These are phyloP conservation scores for Citrus hindsii DNA, from an alignment of 345 rosid genomes.

Conservation along the genomic window DNA sequence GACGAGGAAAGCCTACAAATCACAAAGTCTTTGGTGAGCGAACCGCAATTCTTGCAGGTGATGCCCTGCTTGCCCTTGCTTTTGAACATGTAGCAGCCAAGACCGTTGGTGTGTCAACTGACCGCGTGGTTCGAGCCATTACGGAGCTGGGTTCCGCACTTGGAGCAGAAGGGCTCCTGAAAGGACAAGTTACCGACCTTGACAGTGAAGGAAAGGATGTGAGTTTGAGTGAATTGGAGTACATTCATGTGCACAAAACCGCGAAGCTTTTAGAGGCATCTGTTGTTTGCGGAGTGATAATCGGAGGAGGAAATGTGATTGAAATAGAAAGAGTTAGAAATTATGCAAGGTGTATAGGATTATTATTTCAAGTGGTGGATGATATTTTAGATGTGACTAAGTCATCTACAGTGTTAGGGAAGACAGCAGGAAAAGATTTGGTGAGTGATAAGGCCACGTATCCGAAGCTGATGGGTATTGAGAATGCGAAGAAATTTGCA, in stretches of 20 bases:
- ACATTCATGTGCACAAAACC: conserved; percentile 38
- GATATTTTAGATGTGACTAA: conserved; percentile 36
- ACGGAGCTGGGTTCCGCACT: conserved; percentile 40
- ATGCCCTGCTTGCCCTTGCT: conserved; percentile 53
- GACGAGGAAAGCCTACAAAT: conserved; percentile 59
- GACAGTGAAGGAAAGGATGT: conserved; percentile 41
- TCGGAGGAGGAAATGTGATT: conserved; percentile 29
- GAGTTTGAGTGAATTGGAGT: conserved; percentile 26
- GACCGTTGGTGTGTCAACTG: conserved; percentile 26
- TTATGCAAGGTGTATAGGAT: conserved; percentile 31
- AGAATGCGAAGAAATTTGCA: conserved; percentile 28
- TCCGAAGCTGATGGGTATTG: conserved; percentile 38
- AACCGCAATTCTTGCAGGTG: conserved; percentile 52
- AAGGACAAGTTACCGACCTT: conserved; percentile 53
- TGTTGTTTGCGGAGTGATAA: conserved; percentile 32
- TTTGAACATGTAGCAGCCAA: conserved; percentile 47
- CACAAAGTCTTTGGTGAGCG: conserved; percentile 55
- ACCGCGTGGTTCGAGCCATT: conserved; percentile 36
- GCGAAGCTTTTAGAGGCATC: conserved; percentile 39
- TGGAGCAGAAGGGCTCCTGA: conserved; percentile 48
- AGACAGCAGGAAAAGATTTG: conserved; percentile 38
- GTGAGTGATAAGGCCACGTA: conserved; percentile 34
- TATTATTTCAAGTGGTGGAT: conserved; percentile 36
- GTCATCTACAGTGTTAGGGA: conserved; percentile 33
- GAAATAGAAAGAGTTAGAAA: conserved; percentile 27